These are phyloP conservation scores for Ustilago nuda DNA, from an alignment of 1,284 basidiomycete genomes.

Conservation along the genomic window DNA sequence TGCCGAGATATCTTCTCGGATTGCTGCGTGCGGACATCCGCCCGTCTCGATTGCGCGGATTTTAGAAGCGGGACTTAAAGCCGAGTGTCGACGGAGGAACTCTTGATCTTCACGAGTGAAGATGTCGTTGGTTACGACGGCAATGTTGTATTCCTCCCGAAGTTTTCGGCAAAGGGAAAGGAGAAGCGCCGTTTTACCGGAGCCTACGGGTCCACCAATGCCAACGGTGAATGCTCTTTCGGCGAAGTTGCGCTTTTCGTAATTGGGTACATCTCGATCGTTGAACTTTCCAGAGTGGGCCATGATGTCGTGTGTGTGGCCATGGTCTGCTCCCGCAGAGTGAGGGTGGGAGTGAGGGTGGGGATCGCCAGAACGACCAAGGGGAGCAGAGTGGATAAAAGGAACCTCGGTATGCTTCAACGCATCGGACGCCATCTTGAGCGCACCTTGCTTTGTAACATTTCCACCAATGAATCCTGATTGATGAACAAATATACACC, in stretches of 20 bases:
- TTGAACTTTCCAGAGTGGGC: slow-evolving; percentile 81
- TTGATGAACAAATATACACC: slow-evolving; percentile 91
- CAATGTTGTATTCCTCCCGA: slow-evolving; percentile 87
- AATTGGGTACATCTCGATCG: slow-evolving; percentile 92
- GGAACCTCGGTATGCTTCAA: slow-evolving; percentile 55
- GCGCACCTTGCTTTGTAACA: slow-evolving; percentile 86
- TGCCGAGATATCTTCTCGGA: slow-evolving; percentile 91
- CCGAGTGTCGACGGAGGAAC: slow-evolving; percentile 91
- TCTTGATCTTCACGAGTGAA: slow-evolving; percentile 90
- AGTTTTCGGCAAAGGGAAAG: slow-evolving; percentile 89
- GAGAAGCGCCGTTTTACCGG: slow-evolving; percentile 94
- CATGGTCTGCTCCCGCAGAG: slow-evolving; percentile 50
- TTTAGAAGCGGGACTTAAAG: slow-evolving; percentile 80
- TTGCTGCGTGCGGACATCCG: slow-evolving; percentile 68
- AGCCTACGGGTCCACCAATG: slow-evolving; percentile 94
- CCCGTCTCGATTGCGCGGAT: slow-evolving; percentile 95
- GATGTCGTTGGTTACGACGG: slow-evolving; percentile 72
- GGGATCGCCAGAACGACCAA: slow-evolving; percentile 5
- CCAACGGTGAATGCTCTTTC: slow-evolving; percentile 96
- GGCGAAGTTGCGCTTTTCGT: slow-evolving; percentile 82
- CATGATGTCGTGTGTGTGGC: slow-evolving; percentile 63
- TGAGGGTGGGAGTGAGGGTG: slow-evolving; percentile 44
- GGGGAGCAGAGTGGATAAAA: slow-evolving; percentile 30
- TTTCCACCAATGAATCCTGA: slow-evolving; percentile 96
- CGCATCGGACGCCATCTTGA: slow-evolving; percentile 82